These are phyloP conservation scores for Komagataea norvegica DNA, from an alignment of 1,139 yeast species.

Conservation along the genomic window DNA sequence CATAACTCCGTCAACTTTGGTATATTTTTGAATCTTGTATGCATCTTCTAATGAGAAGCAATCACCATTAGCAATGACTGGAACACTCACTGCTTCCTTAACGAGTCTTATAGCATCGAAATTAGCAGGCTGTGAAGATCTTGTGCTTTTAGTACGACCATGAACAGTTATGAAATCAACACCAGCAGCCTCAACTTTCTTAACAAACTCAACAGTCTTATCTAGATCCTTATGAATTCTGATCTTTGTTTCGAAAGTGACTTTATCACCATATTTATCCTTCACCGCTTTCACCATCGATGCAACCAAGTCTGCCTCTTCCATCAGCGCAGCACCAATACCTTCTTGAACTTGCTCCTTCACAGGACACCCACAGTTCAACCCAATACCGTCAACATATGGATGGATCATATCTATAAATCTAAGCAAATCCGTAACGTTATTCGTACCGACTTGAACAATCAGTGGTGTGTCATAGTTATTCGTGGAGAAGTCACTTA, in stretches of 20 bases:
- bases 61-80: constrained; percentile 95
- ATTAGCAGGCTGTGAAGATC: constrained; percentile 81
- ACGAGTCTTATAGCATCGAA: constrained; percentile 73
- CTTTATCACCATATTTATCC: constrained; percentile 56
- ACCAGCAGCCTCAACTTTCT: constrained; percentile 75
- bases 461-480: constrained; percentile 61
- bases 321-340: constrained; percentile 93
- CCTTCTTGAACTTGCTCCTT: constrained; percentile 94
- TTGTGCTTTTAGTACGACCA: constrained; percentile 80
- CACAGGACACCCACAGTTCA: constrained; percentile 97
- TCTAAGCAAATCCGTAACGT: constrained; percentile 73
- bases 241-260: constrained; percentile 86
- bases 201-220: constrained; percentile 70
- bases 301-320: constrained; percentile 74
- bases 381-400: constrained; percentile 87
- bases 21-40: constrained; percentile 49
- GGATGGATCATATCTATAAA: constrained; percentile 89
- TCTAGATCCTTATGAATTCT: constrained; percentile 73
- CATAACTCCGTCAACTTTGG: constrained; percentile 92
- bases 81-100: constrained; percentile 56
- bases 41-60: constrained; percentile 70
- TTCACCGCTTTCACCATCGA: constrained; percentile 84
- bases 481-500: constrained; percentile 82
- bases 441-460: constrained; percentile 90
- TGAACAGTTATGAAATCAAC: constrained; percentile 93